These are phyloP conservation scores for Talaromyces adpressus DNA, from an alignment of 495 filamentous ascomycete genomes.

Conservation along the genomic window DNA sequence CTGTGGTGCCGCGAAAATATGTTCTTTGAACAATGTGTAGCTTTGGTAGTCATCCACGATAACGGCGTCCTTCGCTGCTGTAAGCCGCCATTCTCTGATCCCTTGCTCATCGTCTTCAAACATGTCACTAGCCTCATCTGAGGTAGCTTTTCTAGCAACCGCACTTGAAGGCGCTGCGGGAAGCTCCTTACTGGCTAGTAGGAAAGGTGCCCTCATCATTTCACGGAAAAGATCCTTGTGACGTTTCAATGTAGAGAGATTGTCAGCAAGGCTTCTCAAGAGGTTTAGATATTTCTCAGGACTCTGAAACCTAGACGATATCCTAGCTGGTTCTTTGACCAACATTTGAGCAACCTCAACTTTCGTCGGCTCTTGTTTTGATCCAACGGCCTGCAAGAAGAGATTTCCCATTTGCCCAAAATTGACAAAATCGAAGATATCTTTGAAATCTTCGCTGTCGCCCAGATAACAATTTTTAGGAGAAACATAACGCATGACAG, in stretches of 20 bases:
- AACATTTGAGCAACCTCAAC: constrained; percentile 73
- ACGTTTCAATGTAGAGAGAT: constrained; percentile 58
- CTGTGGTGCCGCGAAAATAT: constrained; percentile 75
- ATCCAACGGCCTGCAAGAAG: constrained; percentile 80
- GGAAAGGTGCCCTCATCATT: constrained; percentile 67
- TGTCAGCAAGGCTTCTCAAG: constrained; percentile 68
- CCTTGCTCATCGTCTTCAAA: constrained; percentile 62
- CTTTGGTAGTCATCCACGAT: constrained; percentile 82
- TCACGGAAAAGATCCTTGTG: constrained; percentile 69
- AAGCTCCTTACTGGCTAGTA: constrained; percentile 75
- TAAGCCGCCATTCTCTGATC: constrained; percentile 71
- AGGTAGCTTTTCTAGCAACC: constrained; percentile 10
- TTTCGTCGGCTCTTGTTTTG: constrained; percentile 83
- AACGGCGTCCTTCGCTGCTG: constrained; percentile 60
- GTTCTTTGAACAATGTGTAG: constrained; percentile 75
- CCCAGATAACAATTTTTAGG: constrained; percentile 73
- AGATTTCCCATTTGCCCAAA: constrained; percentile 82
- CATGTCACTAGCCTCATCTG: constrained; percentile 36
- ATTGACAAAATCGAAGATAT: constrained; percentile 95
- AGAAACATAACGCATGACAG: constrained; percentile 39
- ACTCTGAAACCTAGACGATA: constrained; percentile 70
- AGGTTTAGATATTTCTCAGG: constrained; percentile 80
- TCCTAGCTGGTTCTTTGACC: constrained; percentile 67
- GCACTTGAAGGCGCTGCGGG: constrained; percentile 33
- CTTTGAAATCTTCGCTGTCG: constrained; percentile 65